A percentile compares a stretch with the other conserved stretches of the same genome.
Evolutionary conservation across 768 basidiomycete species (phyloP).

Genomic region (Suillus paluster): DNA sequence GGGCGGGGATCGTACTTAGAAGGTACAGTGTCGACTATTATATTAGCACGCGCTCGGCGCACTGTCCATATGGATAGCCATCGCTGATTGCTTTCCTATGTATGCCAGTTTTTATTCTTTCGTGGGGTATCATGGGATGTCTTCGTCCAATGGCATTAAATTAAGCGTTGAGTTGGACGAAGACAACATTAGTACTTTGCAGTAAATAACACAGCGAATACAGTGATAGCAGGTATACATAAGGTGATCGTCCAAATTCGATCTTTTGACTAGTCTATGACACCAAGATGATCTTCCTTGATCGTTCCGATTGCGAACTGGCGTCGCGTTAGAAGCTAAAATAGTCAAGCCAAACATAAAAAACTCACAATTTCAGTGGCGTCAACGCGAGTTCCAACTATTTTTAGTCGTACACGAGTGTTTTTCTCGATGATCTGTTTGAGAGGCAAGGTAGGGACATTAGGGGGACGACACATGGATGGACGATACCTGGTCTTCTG

Average conservation of each 20-base stretch:
- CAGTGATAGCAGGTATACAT: slow-evolving; percentile 4
- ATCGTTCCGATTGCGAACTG: slow-evolving; percentile 98
- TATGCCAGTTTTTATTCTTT: neutral
- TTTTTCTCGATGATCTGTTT: slow-evolving; percentile 90
- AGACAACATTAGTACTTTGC: neutral
- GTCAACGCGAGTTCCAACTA: slow-evolving; percentile 98
- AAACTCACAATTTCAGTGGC: slow-evolving; percentile 92
- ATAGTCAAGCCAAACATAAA: slow-evolving; percentile 6
- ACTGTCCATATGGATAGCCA: neutral
- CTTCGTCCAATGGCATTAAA: neutral
- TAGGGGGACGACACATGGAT: neutral
- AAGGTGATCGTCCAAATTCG: slow-evolving; percentile 3
- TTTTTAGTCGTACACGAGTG: slow-evolving; percentile 89
- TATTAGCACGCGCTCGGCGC: neutral
- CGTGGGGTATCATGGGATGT: neutral
- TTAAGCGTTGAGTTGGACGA: neutral
- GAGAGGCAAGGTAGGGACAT: neutral
- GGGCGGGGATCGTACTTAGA: neutral
- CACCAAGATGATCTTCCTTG: slow-evolving; percentile 97
- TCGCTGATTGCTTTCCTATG: neutral
- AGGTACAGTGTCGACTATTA: neutral
- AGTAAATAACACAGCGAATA: slow-evolving; percentile 5
- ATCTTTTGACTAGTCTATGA: slow-evolving; percentile 66
- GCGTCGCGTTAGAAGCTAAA: neutral
- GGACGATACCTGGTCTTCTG: slow-evolving; percentile 76